Evolutionary conservation across 2,329 filamentous ascomycete species (phyloP).

Genomic region (Claviceps maximensis): DNA sequence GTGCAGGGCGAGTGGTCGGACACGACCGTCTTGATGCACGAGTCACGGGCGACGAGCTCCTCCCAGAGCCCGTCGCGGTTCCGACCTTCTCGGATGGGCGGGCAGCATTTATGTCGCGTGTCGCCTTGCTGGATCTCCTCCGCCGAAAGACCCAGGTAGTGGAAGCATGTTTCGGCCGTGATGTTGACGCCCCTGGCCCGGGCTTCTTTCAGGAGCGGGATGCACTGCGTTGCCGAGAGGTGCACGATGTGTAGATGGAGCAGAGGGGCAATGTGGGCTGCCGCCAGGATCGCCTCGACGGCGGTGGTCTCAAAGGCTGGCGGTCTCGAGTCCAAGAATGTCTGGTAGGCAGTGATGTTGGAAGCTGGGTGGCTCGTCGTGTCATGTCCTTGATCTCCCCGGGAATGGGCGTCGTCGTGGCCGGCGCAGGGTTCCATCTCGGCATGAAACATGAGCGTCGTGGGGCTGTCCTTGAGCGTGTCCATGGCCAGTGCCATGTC

Average conservation of each 20-base stretch:
- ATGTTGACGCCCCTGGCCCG: constrained; percentile 65
- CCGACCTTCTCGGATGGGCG: constrained; percentile 66
- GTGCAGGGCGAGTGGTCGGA: constrained; percentile 96
- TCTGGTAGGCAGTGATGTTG: constrained; percentile 65
- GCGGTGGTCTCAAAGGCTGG: constrained; percentile 85
- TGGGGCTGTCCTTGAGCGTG: constrained; percentile 66
- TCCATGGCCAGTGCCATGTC: constrained; percentile 74
- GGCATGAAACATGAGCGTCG: constrained; percentile 96
- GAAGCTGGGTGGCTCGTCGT: not conserved
- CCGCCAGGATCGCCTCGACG: constrained; percentile 70
- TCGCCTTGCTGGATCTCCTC: constrained; percentile 76
- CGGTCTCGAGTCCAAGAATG: constrained; percentile 83
- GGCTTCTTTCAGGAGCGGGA: constrained; percentile 65
- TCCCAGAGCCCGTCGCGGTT: constrained; percentile 84
- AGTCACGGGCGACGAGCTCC: constrained; percentile 57
- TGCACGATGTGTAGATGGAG: constrained; percentile 90
- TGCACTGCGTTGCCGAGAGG: constrained; percentile 76
- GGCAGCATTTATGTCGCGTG: constrained; percentile 89
- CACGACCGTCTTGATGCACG: constrained; percentile 82
- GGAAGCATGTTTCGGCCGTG: constrained; percentile 91
- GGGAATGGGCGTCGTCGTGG: no score
- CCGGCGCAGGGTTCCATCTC: constrained; percentile 88
- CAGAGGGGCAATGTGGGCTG: constrained; percentile 66
- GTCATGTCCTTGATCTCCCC: no score
- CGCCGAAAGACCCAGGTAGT: constrained; percentile 75